A percentile compares a stretch with the other conserved stretches of the same genome.
Conservation (phyloP, 2,329 filamentous ascomycete species). For the Colletotrichum chlorophyti region DNA sequence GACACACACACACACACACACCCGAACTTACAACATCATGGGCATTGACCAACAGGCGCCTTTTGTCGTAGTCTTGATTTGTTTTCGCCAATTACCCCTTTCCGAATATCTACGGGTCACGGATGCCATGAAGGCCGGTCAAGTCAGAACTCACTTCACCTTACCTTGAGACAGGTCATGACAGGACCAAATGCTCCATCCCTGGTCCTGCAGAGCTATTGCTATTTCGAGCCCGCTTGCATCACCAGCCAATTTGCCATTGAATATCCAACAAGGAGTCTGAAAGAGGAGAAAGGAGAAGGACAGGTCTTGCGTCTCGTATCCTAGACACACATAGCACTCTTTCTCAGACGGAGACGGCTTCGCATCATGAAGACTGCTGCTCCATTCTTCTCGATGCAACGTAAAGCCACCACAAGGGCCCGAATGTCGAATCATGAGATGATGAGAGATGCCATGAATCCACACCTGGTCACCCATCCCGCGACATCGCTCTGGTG, state of each 20-base stretch:
- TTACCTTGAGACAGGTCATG: background rate
- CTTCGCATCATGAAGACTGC: constrained; percentile 9
- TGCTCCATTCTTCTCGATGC: constrained; percentile 24
- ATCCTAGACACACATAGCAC: constrained; percentile 1
- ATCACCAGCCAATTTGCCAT: background rate
- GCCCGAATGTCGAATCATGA: constrained; percentile 6
- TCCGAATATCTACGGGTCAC: background rate
- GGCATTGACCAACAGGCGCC: constrained; percentile 5
- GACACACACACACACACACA: constrained; percentile 6
- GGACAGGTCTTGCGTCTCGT: constrained; percentile 7
- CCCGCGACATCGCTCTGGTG: constrained; percentile 15
- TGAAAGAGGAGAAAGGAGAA: constrained; percentile 2
- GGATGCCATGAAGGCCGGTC: constrained; percentile 2
- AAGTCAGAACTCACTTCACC: background rate
- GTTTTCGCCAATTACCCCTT: background rate
- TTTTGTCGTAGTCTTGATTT: background rate
- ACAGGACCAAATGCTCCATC: constrained; percentile 13
- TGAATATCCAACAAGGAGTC: background rate
- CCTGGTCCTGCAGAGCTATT: background rate
- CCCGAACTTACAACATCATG: background rate
- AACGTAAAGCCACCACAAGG: constrained; percentile 16
- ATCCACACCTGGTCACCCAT: constrained; percentile 19
- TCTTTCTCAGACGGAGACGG: constrained; percentile 14
- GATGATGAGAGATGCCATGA: background rate
- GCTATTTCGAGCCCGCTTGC: constrained; percentile 4